Evolutionary conservation across 148 eudicot genomes (phyloP).

Genomic region (Nyssa sinensis): DNA sequence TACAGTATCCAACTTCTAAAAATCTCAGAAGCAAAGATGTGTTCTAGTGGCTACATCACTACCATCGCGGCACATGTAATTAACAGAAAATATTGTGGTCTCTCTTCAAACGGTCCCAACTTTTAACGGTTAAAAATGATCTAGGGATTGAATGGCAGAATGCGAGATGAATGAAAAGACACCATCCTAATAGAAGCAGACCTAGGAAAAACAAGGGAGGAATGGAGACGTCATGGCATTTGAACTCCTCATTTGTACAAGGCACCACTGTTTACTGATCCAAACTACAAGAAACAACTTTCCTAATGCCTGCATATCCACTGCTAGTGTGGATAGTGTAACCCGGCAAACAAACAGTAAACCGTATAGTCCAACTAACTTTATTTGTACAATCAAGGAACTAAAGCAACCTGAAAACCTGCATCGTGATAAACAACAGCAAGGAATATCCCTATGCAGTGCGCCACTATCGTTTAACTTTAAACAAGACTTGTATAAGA

Average conservation of each 20-base stretch:
- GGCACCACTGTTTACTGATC: background rate
- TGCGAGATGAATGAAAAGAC: background rate
- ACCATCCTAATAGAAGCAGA: too few relatives aligned
- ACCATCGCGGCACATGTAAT: too few relatives aligned
- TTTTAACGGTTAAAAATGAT: background rate
- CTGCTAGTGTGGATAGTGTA: background rate
- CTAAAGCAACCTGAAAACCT: too few relatives aligned
- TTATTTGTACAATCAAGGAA: background rate
- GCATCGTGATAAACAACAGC: too few relatives aligned
- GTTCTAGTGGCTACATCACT: background rate
- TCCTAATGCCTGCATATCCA: background rate
- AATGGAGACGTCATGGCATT: background rate
- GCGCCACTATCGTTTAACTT: background rate
- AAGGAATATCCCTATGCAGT: background rate
- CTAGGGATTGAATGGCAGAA: background rate
- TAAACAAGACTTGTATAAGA: background rate
- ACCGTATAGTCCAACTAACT: background rate
- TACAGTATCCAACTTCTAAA: background rate
- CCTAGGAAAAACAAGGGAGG: background rate
- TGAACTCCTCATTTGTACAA: too few relatives aligned
- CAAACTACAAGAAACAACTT: background rate
- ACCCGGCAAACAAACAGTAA: background rate
- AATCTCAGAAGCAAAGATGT: background rate
- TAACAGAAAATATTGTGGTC: too few relatives aligned
- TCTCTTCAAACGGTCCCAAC: too few relatives aligned